Evolutionary conservation across 768 basidiomycete genomes (phyloP), one percentile per base, ranked within the genome.

Genomic region (Naematelia encephala): DNA sequence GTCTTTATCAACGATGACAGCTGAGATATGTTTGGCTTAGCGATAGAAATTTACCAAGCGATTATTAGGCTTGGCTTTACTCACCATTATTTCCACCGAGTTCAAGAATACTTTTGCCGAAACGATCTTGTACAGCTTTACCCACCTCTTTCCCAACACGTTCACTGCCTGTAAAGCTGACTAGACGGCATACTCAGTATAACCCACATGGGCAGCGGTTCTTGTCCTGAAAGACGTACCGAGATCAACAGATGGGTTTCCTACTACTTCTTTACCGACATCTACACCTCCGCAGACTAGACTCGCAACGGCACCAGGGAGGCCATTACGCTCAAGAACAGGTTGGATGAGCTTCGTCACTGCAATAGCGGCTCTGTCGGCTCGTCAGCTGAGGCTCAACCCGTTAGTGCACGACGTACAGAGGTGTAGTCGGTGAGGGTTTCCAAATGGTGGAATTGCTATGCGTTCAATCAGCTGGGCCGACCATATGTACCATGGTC

Each of bases 151-250:
- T 83, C 12, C 94, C 94, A 55, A 90, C 86, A 53, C 81, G 81
- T 77, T 98, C 94, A 70, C 89, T 91, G 3, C 94, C 94, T 1
- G 94, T 98, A 77, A 98, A 98, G 34, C 90, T 91, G 21, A 98
- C 91, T 93, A 56, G 23, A 28, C 42, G 23, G 13, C 54, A 56
- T 39, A 28, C 12, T 30, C 50, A 25, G 25, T 10, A 8, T 21
- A 19, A 21, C 19, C 19, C 5, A 14, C 14, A 46, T 46, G 44
- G 23, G 48, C 16, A 19, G n/a, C 10, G 51, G n/a, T 39, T 39
- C 34, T 8, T 39, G 28, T 2, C n/a, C 16, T 19, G 27, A 52
- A 23, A 8, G 21, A 61, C 78, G 70, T 76, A 90, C 90, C 86
- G 67, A 98, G 82, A 67, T 90, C 88, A 61, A 96, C 86, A 27